A percentile compares a stretch with the other conserved stretches of the same genome.
phyloP scores from a whole-genome alignment of 2,329 filamentous ascomycete species.

The Colletotrichum tanaceti region DNA sequence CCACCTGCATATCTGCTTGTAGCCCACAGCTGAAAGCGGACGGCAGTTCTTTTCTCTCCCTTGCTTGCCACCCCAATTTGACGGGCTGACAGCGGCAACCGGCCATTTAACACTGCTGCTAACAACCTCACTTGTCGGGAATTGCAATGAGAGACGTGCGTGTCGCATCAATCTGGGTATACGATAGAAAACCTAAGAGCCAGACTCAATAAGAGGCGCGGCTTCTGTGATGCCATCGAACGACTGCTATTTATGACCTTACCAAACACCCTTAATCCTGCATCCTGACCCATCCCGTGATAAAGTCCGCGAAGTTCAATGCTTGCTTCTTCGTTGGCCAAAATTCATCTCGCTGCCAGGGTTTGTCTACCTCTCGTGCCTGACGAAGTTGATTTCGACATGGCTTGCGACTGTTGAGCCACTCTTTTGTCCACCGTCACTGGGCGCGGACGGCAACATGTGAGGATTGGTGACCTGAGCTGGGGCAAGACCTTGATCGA shows the following conservation, averaged over 20 bases:
- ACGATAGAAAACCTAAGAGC: constrained; percentile 10
- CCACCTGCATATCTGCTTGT: constrained; percentile 25
- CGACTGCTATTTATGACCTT: neutral
- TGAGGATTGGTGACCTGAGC: neutral
- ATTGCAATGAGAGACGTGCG: too few relatives aligned
- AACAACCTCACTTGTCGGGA: neutral
- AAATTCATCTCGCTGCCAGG: neutral
- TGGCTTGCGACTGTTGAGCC: neutral
- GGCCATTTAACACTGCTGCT: neutral
- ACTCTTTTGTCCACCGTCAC: neutral
- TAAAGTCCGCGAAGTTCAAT: constrained; percentile 15
- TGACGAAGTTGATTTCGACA: constrained; percentile 24
- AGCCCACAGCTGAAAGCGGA: constrained; percentile 32
- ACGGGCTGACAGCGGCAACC: neutral
- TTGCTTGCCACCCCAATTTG: neutral
- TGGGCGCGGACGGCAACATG: constrained; percentile 8
- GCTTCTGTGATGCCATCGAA: neutral
- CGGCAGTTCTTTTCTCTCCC: neutral
- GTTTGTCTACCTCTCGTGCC: neutral
- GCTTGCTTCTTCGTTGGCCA: neutral
- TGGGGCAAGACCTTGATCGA: neutral
- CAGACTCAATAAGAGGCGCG: neutral
- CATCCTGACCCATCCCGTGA: constrained; percentile 1
- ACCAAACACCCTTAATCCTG: constrained; percentile 29
- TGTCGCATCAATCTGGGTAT: constrained; percentile 29